Percentiles rank a stretch among this genome's conserved stretches.
Evolutionary conservation across 257 asterid genomes (phyloP).

Genomic region (Orobanche coerulescens): DNA sequence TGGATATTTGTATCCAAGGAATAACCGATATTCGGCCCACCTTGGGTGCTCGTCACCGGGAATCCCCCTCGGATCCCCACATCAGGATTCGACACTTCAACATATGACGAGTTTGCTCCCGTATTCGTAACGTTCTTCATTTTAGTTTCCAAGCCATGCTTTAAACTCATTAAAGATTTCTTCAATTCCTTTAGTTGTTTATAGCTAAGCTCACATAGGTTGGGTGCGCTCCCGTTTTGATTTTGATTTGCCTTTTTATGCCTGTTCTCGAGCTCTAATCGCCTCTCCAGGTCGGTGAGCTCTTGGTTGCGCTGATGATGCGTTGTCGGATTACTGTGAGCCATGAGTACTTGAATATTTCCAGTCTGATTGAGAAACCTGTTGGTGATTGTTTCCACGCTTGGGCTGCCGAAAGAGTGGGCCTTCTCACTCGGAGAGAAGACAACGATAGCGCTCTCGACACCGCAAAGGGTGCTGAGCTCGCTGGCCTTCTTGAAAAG

Average conservation of each 20-base stretch:
- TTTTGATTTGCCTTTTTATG: neutral
- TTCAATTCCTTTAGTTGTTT: neutral
- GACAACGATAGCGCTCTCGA: slow-evolving; percentile 26
- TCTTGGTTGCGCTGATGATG: slow-evolving; percentile 7
- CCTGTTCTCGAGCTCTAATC: slow-evolving; percentile 10
- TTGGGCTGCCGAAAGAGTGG: slow-evolving; percentile 33
- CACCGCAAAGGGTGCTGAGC: slow-evolving; percentile 35
- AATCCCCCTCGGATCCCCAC: neutral
- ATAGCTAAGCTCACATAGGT: neutral
- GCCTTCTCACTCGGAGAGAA: slow-evolving; percentile 29
- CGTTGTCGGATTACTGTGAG: slow-evolving; percentile 2
- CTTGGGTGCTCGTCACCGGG: neutral
- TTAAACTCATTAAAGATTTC: neutral
- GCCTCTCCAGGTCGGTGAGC: slow-evolving; percentile 12
- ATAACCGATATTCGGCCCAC: neutral
- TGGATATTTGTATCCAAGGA: neutral
- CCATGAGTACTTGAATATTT: no score
- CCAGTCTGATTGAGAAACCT: slow-evolving; percentile 6
- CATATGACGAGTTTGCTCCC: no score
- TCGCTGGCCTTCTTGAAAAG: slow-evolving; percentile 46
- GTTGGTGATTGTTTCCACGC: slow-evolving; percentile 17
- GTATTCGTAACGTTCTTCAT: no score
- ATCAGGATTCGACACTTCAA: neutral
- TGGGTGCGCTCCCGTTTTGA: slow-evolving; percentile 13
- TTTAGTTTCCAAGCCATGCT: neutral